Evolutionary conservation across 805 yeast genomes (phyloP).

Genomic region (Saturnispora galanensis): DNA sequence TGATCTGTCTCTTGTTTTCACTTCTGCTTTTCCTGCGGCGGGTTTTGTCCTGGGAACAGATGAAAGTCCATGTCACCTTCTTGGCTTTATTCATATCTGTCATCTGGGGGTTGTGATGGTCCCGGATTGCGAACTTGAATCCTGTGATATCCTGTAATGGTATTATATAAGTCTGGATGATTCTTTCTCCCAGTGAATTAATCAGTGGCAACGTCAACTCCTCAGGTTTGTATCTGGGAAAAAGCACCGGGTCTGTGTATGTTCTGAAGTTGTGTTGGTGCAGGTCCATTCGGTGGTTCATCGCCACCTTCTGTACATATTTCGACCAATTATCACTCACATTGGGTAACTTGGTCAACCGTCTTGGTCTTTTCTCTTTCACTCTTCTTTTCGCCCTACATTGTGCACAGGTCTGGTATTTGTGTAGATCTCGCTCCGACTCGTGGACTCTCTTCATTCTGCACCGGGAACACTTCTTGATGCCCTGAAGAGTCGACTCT

Average conservation of each 20-base stretch:
- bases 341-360: conserved; percentile 27
- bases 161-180: conserved; percentile 29
- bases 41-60: conserved; percentile 36
- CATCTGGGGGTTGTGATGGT: conserved; percentile 31
- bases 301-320: conserved; percentile 27
- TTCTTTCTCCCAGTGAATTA: conserved; percentile 26
- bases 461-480: conserved; percentile 36
- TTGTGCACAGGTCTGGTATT: conserved; percentile 33
- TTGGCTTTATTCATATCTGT: conserved; percentile 26
- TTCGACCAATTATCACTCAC: conserved; percentile 26
- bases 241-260: conserved; percentile 22
- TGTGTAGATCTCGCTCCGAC: conserved; percentile 23
- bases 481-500: not conserved
- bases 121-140: conserved; percentile 35
- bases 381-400: conserved; percentile 34
- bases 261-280: conserved; percentile 29
- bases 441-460: conserved; percentile 31
- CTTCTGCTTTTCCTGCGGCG: conserved; percentile 35
- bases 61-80: conserved; percentile 34
- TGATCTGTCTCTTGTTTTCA: conserved; percentile 28
- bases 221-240: conserved; percentile 27
- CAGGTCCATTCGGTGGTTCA: conserved; percentile 28
- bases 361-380: conserved; percentile 21
- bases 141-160: conserved; percentile 35
- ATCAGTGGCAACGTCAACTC: conserved; percentile 27